Percentiles rank a stretch among this genome's conserved stretches.
Evolutionary conservation across 257 asterid genomes (phyloP).

Genomic region (Lavandula angustifolia): DNA sequence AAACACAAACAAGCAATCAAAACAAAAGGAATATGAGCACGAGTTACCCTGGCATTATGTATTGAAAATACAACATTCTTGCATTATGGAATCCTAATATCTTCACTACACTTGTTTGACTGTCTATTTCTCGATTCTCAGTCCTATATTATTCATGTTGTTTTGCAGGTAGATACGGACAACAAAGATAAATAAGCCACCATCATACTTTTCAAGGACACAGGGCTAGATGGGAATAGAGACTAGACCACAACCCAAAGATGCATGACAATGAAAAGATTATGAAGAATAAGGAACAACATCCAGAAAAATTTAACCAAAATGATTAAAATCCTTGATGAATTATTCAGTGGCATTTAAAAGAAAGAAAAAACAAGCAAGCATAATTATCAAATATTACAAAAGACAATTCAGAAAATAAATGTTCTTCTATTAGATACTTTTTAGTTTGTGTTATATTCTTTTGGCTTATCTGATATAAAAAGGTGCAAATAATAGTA

Average conservation of each 20-base stretch:
- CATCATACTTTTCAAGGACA: not conserved
- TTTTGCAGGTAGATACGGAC: slow-evolving; percentile 4
- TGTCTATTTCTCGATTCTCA: not conserved
- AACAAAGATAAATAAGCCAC: not conserved
- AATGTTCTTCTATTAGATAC: not conserved
- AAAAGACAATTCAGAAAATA: not conserved
- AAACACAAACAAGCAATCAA: not conserved
- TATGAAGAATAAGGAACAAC: slow-evolving; percentile 7
- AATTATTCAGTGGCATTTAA: not conserved
- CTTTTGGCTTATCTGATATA: not conserved
- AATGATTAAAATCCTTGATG: not conserved
- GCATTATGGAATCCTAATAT: not conserved
- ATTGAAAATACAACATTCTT: not conserved
- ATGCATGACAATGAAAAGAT: slow-evolving; percentile 8
- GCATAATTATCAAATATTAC: not conserved
- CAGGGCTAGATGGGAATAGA: not conserved
- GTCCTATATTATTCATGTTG: not conserved
- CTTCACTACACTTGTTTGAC: not conserved
- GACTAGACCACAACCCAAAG: slow-evolving; percentile 9
- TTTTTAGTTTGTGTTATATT: not conserved
- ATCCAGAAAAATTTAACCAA: slow-evolving; percentile 3
- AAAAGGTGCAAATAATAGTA: slow-evolving; percentile 8
- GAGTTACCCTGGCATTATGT: slow-evolving; percentile 16
- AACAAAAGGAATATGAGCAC: not conserved
- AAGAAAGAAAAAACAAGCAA: not conserved